These are phyloP conservation scores for Saksenaea oblongispora DNA, from an alignment of 371 early-diverging fungal species.

Conservation along the genomic window DNA sequence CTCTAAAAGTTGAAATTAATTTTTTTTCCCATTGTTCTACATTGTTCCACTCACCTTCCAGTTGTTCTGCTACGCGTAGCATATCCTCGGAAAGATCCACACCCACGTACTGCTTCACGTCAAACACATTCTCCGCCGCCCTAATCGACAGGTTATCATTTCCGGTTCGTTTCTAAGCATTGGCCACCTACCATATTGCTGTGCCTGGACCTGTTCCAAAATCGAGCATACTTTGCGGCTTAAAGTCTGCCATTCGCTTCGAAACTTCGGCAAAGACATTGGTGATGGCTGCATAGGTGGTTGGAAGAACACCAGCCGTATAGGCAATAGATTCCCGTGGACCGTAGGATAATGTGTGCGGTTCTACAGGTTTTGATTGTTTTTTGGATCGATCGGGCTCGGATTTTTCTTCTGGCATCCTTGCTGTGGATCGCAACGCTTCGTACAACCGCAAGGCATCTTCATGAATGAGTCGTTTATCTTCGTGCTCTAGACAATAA, in stretches of 20 bases:
- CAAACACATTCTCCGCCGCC: constrained; percentile 72
- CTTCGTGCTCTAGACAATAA: constrained; percentile 32
- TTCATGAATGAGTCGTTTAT: constrained; percentile 58
- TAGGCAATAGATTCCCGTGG: constrained; percentile 75
- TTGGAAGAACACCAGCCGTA: constrained; percentile 68
- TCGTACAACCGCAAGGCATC: constrained; percentile 74
- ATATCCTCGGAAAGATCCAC: constrained; percentile 84
- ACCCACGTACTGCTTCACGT: constrained; percentile 59
- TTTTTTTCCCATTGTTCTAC: constrained; percentile 4
- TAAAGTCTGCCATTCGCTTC: constrained; percentile 59
- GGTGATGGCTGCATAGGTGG: constrained; percentile 66
- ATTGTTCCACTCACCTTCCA: constrained; percentile 27
- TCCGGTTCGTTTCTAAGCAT: not conserved
- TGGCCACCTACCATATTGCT: constrained; percentile 66
- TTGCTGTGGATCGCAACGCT: constrained; percentile 67
- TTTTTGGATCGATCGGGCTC: constrained; percentile 25
- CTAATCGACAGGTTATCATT: constrained; percentile 31
- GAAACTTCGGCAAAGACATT: constrained; percentile 73
- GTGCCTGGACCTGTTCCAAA: constrained; percentile 91
- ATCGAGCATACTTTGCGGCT: constrained; percentile 71
- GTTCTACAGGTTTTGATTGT: constrained; percentile 30
- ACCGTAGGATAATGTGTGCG: constrained; percentile 77
- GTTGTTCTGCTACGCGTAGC: constrained; percentile 67
- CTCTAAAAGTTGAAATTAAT: constrained; percentile 16
- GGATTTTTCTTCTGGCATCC: constrained; percentile 24